Conservation (phyloP, 2,329 filamentous ascomycete genomes). For the Alternaria brassicicola region DNA sequence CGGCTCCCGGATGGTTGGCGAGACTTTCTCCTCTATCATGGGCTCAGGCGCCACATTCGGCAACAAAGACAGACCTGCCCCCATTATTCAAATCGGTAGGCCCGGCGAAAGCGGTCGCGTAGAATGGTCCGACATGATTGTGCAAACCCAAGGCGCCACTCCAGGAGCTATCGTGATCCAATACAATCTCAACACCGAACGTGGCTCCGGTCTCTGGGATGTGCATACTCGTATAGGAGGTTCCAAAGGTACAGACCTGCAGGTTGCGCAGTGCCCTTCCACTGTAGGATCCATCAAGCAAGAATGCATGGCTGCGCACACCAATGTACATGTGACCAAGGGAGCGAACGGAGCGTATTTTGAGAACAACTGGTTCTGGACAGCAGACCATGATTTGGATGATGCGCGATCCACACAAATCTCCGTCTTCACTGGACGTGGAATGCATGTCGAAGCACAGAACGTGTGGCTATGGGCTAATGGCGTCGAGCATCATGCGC, state of each 20-base stretch:
- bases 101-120: constrained; percentile 69
- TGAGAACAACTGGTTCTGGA: constrained; percentile 91
- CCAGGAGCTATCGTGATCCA: constrained; percentile 74
- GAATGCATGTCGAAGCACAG: constrained; percentile 71
- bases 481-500: constrained; percentile 63
- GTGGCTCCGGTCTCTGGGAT: constrained; percentile 76
- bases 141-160: constrained; percentile 72
- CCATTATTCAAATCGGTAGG: constrained; percentile 70
- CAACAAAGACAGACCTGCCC: constrained; percentile 62
- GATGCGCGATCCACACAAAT: constrained; percentile 73
- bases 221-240: constrained; percentile 87
- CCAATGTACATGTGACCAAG: constrained; percentile 57
- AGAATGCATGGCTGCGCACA: constrained; percentile 74
- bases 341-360: constrained; percentile 70
- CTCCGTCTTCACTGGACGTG: constrained; percentile 85
- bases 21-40: constrained; percentile 86
- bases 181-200: constrained; percentile 66
- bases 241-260: constrained; percentile 76
- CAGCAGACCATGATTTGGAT: constrained; percentile 90
- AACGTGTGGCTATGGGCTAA: constrained; percentile 68
- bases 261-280: constrained; percentile 78
- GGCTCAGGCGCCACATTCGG: constrained; percentile 65
- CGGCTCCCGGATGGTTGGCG: constrained; percentile 80
- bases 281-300: constrained; percentile 58
- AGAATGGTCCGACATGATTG: constrained; percentile 75